phyloP scores from a whole-genome alignment of 768 basidiomycete genomes.

The Ramaria sp. region DNA sequence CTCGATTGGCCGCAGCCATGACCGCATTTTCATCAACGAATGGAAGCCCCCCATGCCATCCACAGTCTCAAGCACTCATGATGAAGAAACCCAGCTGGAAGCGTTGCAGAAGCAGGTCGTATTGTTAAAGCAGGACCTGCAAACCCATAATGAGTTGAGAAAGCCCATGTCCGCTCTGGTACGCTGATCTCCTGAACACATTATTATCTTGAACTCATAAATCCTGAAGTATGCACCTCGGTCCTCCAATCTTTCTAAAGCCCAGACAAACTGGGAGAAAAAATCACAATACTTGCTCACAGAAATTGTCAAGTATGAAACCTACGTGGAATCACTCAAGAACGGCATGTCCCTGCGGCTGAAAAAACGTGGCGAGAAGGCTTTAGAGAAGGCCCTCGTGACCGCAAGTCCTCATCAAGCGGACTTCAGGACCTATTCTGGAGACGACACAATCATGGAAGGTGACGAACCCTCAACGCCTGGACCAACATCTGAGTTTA shows the following conservation, averaged over 20 bases:
- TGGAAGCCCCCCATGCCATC: constrained; percentile 91
- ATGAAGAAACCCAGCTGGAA: constrained; percentile 90
- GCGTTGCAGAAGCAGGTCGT: constrained; percentile 74
- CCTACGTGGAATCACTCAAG: constrained; percentile 86
- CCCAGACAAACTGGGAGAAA: constrained; percentile 85
- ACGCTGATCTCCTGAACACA: constrained; percentile 16
- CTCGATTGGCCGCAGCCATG: constrained; percentile 53
- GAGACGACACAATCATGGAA: constrained; percentile 30
- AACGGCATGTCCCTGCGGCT: constrained; percentile 74
- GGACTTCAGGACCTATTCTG: constrained; percentile 12
- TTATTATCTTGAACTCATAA: background rate
- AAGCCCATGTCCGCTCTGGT: constrained; percentile 78
- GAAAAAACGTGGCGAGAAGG: constrained; percentile 86
- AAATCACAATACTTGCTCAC: constrained; percentile 82
- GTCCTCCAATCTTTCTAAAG: constrained; percentile 62
- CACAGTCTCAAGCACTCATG: constrained; percentile 70
- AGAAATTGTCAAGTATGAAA: constrained; percentile 93
- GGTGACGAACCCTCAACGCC: constrained; percentile 30
- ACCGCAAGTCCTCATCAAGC: constrained; percentile 21
- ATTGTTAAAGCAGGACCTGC: constrained; percentile 66
- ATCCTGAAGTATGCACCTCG: constrained; percentile 65
- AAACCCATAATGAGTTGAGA: constrained; percentile 73
- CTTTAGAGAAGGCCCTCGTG: constrained; percentile 48
- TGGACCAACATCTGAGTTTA: background rate
- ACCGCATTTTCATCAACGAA: constrained; percentile 74